Percentiles rank a stretch among this genome's conserved stretches.
Evolutionary conservation across 164 flowering plant species (phyloP).

Genomic region (Piper longum): DNA sequence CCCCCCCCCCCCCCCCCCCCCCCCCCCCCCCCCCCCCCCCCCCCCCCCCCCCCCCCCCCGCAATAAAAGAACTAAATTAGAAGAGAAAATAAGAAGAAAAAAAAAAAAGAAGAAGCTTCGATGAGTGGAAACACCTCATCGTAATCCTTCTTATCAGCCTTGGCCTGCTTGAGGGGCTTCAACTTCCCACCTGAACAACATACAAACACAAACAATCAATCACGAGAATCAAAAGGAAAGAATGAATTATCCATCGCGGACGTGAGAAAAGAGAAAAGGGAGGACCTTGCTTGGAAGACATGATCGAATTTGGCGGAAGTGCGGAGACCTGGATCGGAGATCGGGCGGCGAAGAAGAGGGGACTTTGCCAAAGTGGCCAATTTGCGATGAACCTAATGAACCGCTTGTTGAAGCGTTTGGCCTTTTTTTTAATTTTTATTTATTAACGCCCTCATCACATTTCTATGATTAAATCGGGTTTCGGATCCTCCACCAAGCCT

Average conservation of each 20-base stretch:
- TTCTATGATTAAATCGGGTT: too few relatives aligned
- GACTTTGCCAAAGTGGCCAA: not conserved
- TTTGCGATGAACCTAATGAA: too few relatives aligned
- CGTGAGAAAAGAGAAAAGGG: not conserved
- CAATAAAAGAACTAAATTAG: too few relatives aligned
- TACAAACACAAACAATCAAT: not conserved
- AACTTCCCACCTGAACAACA: conserved; percentile 46
- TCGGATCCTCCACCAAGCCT: too few relatives aligned
- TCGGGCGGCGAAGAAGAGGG: not conserved
- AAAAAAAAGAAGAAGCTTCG: not conserved
- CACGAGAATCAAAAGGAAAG: not conserved
- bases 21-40: too few relatives aligned
- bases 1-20: too few relatives aligned
- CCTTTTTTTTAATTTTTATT: too few relatives aligned
- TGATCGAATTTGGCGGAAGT: not conserved
- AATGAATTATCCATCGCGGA: too few relatives aligned
- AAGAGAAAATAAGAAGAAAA: not conserved
- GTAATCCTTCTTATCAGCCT: conserved; percentile 60
- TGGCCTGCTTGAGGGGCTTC: conserved; percentile 86
- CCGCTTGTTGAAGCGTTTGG: too few relatives aligned
- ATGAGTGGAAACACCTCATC: conserved; percentile 50
- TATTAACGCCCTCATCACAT: too few relatives aligned
- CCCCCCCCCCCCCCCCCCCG: too few relatives aligned
- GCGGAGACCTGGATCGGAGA: not conserved
- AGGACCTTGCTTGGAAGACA: conserved; percentile 1